Base-by-base conservation (phyloP, 768 basidiomycete genomes). In the Coprinopsis marcescibilis region DNA sequence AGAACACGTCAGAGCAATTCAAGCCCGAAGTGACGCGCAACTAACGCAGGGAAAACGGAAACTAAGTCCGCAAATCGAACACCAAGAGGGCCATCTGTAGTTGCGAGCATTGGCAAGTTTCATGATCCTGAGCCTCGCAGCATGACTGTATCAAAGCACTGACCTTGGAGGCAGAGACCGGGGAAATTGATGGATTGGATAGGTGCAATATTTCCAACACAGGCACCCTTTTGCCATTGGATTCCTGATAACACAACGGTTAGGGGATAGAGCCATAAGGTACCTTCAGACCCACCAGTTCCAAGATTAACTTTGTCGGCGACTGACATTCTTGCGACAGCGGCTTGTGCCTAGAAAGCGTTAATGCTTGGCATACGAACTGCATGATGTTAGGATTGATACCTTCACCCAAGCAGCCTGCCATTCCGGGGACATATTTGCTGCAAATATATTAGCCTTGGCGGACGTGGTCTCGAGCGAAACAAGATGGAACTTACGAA, bases 251-350 rank as follows among this genome's bases (percentile, higher is more conserved):
- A 1, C 7, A 7, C 19, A 20, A 5, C 2, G 23, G 26, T 13
- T 15, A 8, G 15, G 6, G 13, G 15, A 19, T 36, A n/a, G 8
- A 36, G n/a, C n/a, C n/a, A n/a, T n/a, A n/a, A n/a, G n/a, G n/a
- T n/a, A n/a, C n/a, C n/a, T n/a, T n/a, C n/a, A n/a, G n/a, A n/a
- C n/a, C n/a, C 50, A 63, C 79, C 80, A 20, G 80, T 82, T 0
- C 71, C 75, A 12, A 83, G 60, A 46, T 71, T 71, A 23, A 80
- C 73, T 55, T 81, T 80, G 50, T 83, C 78, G 46, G 76, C 65
- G 5, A 77, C 54, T 2, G 77, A 75, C 50, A 78, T 65, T 45
- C 76, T 71, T 5, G 68, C 58, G 3, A 85, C 66, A 0, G 74
- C 71, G 4, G 66, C 62, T 55, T 64, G 60, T 1, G 78, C 78